Percentiles rank a stretch among this genome's conserved stretches.
phyloP scores from a whole-genome alignment of 768 basidiomycete species.

The Plicaturopsis crispa region DNA sequence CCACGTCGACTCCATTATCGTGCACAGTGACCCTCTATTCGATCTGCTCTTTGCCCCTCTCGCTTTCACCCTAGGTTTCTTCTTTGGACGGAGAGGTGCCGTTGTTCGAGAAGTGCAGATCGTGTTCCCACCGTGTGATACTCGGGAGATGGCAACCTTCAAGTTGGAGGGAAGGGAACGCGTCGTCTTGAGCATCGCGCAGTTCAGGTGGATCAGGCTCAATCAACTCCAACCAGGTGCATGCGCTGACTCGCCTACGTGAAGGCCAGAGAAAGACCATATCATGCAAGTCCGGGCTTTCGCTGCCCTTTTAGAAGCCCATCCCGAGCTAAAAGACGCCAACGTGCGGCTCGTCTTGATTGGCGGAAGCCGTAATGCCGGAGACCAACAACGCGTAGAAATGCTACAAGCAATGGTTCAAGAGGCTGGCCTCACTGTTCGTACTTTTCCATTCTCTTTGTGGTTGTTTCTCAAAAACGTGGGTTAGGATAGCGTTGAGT shows the following conservation, averaged over 20 bases:
- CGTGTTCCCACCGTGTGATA: constrained; percentile 93
- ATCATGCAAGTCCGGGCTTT: constrained; percentile 70
- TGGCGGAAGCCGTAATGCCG: constrained; percentile 78
- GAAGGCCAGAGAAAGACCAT: constrained; percentile 93
- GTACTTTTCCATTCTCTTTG: constrained; percentile 11
- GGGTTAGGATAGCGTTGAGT: constrained; percentile 57
- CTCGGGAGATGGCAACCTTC: constrained; percentile 56
- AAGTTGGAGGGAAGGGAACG: constrained; percentile 45
- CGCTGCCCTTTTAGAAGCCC: constrained; percentile 40
- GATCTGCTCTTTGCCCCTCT: constrained; percentile 24
- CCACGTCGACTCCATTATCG: constrained; percentile 73
- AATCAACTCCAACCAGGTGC: not conserved
- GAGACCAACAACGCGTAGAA: constrained; percentile 65
- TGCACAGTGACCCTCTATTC: constrained; percentile 42
- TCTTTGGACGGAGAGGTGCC: constrained; percentile 5
- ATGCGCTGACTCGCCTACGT: not conserved
- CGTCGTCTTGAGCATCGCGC: constrained; percentile 81
- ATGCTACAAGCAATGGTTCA: constrained; percentile 48
- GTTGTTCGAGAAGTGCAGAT: constrained; percentile 26
- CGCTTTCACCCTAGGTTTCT: constrained; percentile 31
- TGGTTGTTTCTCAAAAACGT: constrained; percentile 3
- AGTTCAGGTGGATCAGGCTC: constrained; percentile 61
- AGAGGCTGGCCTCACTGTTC: constrained; percentile 59
- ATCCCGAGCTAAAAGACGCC: constrained; percentile 47
- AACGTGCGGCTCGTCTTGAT: constrained; percentile 63